These are phyloP conservation scores for Penicillium crystallinum DNA, from an alignment of 495 filamentous ascomycete genomes.

Conservation along the genomic window DNA sequence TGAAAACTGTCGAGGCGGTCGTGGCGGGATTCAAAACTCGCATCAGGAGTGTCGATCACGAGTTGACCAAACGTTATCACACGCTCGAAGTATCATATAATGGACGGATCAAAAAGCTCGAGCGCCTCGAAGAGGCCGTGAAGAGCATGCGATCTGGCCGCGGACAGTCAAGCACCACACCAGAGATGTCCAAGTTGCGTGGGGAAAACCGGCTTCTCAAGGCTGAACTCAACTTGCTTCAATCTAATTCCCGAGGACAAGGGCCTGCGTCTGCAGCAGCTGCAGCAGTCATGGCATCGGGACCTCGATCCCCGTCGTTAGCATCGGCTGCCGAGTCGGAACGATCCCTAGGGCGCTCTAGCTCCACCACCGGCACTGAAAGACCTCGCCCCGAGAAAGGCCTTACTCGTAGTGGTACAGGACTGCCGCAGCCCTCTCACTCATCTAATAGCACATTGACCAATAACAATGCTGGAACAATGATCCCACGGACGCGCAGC, in stretches of 20 bases:
- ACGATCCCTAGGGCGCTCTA: conserved; percentile 46
- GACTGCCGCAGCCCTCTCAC: conserved; percentile 35
- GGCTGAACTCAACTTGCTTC: conserved; percentile 73
- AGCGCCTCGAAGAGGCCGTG: conserved; percentile 74
- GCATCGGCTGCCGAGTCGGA: conserved; percentile 21
- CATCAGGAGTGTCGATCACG: conserved; percentile 77
- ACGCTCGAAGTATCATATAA: conserved; percentile 76
- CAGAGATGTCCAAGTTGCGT: conserved; percentile 65
- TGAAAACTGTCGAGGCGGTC: conserved; percentile 82
- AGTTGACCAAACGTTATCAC: conserved; percentile 86
- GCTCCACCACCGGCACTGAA: conserved; percentile 34
- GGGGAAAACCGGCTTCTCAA: conserved; percentile 78
- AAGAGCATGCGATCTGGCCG: conserved; percentile 42
- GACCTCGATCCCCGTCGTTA: conserved; percentile 25
- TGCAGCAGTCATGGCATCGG: conserved; percentile 23
- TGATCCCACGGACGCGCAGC: conserved; percentile 30
- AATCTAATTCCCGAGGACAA: conserved; percentile 43
- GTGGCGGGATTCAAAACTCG: conserved; percentile 74
- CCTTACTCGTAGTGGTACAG: conserved; percentile 29
- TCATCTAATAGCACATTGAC: conserved; percentile 30
- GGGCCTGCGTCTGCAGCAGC: conserved; percentile 19
- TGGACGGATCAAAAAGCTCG: conserved; percentile 75
- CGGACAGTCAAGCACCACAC: conserved; percentile 42
- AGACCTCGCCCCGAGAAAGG: conserved; percentile 21
- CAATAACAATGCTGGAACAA: conserved; percentile 30